A percentile compares a stretch with the other conserved stretches of the same genome.
Conservation (phyloP, 2,329 filamentous ascomycete genomes). For the Cladosporium oxysporum region DNA sequence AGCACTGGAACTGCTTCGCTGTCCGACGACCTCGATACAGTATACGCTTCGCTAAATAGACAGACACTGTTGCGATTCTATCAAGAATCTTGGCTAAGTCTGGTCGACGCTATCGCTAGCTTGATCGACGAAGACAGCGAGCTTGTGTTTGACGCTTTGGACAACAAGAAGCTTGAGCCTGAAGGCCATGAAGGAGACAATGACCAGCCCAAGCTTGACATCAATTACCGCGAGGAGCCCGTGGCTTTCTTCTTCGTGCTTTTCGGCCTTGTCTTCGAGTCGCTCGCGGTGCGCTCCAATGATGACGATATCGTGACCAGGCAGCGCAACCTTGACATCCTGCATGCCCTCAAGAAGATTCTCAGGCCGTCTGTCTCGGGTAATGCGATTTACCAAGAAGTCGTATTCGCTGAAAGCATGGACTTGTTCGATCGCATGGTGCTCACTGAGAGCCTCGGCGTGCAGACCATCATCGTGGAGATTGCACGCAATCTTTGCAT, state of each 20-base stretch:
- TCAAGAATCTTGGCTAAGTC: constrained; percentile 93
- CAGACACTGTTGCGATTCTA: constrained; percentile 95
- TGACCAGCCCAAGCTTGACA: constrained; percentile 57
- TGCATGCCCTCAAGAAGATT: constrained; percentile 92
- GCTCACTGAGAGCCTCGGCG: constrained; percentile 83
- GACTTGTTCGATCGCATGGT: constrained; percentile 91
- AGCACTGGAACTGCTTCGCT: constrained; percentile 78
- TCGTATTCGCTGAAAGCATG: constrained; percentile 96
- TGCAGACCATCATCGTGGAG: constrained; percentile 90
- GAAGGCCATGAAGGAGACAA: constrained; percentile 22
- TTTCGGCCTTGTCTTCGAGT: constrained; percentile 95
- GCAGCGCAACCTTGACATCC: constrained; percentile 66
- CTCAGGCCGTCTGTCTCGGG: constrained; percentile 91
- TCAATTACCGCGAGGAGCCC: constrained; percentile 97
- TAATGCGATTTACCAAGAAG: constrained; percentile 93
- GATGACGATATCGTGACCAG: constrained; percentile 36
- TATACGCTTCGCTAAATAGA: constrained; percentile 91
- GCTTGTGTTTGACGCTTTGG: constrained; percentile 94
- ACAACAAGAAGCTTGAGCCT: constrained; percentile 63
- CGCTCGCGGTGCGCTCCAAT: constrained; percentile 80
- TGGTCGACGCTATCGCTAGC: constrained; percentile 96
- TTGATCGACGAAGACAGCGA: constrained; percentile 97
- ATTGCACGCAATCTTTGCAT: constrained; percentile 89
- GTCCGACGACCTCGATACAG: constrained; percentile 78
- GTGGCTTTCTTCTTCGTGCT: constrained; percentile 99